Evolutionary conservation across 768 basidiomycete species (phyloP), one percentile per base, ranked within the genome.

Genomic region (Leucocoprinus leucothites): DNA sequence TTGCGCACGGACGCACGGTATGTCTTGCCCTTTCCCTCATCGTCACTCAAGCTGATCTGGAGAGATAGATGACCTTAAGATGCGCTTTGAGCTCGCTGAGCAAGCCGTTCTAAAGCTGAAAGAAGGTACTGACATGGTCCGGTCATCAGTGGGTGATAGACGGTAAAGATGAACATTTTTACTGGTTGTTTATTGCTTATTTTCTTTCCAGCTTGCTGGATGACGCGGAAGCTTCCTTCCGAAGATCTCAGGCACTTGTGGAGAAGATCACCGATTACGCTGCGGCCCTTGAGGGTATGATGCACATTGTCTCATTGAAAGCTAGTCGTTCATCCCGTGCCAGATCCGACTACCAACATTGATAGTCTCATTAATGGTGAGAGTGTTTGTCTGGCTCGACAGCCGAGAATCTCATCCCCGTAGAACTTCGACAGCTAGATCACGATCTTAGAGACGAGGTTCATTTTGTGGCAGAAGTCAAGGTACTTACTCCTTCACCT

Each of bases 1-100:
- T 3, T 91, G 89, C 70, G 64, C 72, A 14, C 77, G 78, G 46
- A 84, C 86, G 22, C 87, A 92, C 73, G 81, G 89, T 88, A 56
- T 38, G 80, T 72, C 21, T 19, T 41, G 8, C 22, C 21, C 36
- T n/a, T 16, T 24, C 47, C n/a, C 42, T 26, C 14, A 47, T 9
- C 38, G 9, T 14, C 6, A 43, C 3, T 50, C n/a, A 13, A 1
- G 13, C 59, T 36, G 44, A 24, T 18, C n/a, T 22, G 2, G 1
- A 19, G 45, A 14, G 13, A 11, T 60, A 88, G 88, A 85, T 57
- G 84, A 91, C 51, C 67, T 91, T 31, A 71, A 70, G 28, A 57
- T 65, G 1, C 78, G 82, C 28, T 87, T 86, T 61, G 67, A 69
- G 22, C 76, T 83, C 51, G 74, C 78, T 9, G 84, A 86, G 59